Evolutionary conservation across 208 protist genomes (phyloP), one percentile per base, ranked within the genome.

Genomic region (Leishmania mexicana): DNA sequence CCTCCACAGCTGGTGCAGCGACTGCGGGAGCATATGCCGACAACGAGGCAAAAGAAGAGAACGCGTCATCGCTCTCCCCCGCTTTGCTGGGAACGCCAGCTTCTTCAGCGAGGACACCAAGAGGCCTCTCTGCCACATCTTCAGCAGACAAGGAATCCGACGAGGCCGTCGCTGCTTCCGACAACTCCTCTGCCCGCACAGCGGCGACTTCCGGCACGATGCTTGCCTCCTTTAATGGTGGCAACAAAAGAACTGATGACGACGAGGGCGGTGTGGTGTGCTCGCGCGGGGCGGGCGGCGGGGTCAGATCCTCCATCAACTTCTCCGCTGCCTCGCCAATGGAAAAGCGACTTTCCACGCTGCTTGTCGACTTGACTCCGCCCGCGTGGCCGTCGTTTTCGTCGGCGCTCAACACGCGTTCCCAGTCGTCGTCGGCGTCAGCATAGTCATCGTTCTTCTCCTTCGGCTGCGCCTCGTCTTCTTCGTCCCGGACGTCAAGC

Each of bases 211-310:
- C 79, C 3, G 68, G 77, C 24, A 47, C 4, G 51, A 70, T 54
- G 45, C 35, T 21, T 49, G 67, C 70, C 49, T 28, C 72, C 45
- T 72, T n/a, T 28, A 51, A n/a, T 7, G 28, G 51, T 38, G 78
- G 65, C 24, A 75, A 62, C 28, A 78, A 81, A 21, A 40, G 67
- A 24, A 78, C 51, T 6, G 80, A 84, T 42, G 80, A 35, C 21
- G 76, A 19, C 13, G 80, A 65, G 11, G 78, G 57, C 5, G 84
- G 82, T 28, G 81, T 81, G 1, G 70, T 6, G 53, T 81, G 75
- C 51, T 83, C 75, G n/a, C 75, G 68, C n/a, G 74, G 78, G 3
- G 83, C 79, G 3, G 75, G 79, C 47, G 79, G 68, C n/a, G 73
- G 74, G 35, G 64, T 62, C 31, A 78, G 45, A 6, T 38, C 67